A percentile compares a stretch with the other conserved stretches of the same genome.
Evolutionary conservation across 192 early-diverging fungal species (phyloP).

Genomic region (Coemansia sp.): DNA sequence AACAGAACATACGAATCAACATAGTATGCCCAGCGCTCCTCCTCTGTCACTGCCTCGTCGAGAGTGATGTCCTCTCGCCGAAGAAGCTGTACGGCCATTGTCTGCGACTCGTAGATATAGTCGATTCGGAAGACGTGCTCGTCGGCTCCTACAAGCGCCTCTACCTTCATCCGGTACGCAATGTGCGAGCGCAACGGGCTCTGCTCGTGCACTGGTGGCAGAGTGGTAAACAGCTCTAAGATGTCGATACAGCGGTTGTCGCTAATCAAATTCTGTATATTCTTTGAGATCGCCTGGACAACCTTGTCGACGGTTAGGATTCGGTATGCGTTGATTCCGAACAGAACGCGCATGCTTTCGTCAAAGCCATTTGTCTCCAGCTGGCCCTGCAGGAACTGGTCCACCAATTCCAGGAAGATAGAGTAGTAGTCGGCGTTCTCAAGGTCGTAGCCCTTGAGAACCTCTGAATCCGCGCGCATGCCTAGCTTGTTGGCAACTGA

Average conservation of each 20-base stretch:
- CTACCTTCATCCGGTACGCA: constrained; percentile 69
- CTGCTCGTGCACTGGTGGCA: constrained; percentile 46
- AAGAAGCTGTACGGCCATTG: constrained; percentile 83
- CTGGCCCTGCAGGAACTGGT: constrained; percentile 76
- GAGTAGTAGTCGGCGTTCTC: constrained; percentile 71
- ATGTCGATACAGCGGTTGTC: constrained; percentile 66
- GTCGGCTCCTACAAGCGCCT: constrained; percentile 67
- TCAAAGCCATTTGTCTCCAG: constrained; percentile 82
- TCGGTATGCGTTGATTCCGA: constrained; percentile 84
- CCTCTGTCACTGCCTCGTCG: constrained; percentile 75
- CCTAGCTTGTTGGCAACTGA: constrained; percentile 50
- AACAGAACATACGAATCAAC: no score
- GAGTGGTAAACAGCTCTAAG: constrained; percentile 62
- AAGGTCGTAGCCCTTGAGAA: constrained; percentile 58
- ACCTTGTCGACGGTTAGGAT: constrained; percentile 90
- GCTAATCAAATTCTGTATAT: constrained; percentile 63
- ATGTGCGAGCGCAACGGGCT: constrained; percentile 64
- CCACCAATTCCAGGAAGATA: constrained; percentile 69
- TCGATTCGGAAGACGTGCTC: constrained; percentile 80
- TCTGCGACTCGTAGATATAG: constrained; percentile 58
- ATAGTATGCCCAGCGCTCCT: constrained; percentile 94
- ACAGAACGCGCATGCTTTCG: constrained; percentile 80
- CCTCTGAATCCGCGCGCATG: constrained; percentile 49
- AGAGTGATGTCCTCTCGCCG: constrained; percentile 83
- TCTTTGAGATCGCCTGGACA: constrained; percentile 76